Percentiles rank a stretch among this genome's conserved stretches.
Evolutionary conservation across 164 flowering plant genomes (phyloP).

Genomic region (Amborella trichopoda): DNA sequence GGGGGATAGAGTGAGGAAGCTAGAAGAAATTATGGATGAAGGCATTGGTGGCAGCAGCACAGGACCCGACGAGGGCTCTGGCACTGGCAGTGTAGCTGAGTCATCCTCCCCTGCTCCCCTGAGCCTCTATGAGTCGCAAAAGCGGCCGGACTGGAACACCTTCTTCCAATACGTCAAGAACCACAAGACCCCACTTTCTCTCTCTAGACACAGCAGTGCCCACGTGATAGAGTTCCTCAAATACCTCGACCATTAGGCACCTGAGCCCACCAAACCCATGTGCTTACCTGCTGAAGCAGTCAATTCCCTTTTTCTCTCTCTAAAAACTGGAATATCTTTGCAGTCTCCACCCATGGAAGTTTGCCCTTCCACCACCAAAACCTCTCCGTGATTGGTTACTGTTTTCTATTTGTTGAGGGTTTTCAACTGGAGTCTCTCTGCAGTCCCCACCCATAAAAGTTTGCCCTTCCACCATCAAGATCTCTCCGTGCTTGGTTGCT

Average conservation of each 20-base stretch:
- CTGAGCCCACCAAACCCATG: constrained; percentile 29
- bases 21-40: background rate
- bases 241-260: constrained; percentile 29
- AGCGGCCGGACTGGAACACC: constrained; percentile 32
- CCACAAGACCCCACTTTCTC: constrained; percentile 21
- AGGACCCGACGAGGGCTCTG: background rate
- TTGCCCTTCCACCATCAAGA: too few relatives aligned
- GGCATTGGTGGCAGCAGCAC: constrained; percentile 1
- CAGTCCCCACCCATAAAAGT: too few relatives aligned
- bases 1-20: background rate
- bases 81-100: constrained; percentile 1
- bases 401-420: too few relatives aligned
- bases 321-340: too few relatives aligned
- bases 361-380: too few relatives aligned
- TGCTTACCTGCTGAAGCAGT: constrained; percentile 24
- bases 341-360: too few relatives aligned
- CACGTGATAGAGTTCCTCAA: constrained; percentile 28
- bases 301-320: too few relatives aligned
- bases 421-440: too few relatives aligned
- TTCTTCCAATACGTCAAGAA: constrained; percentile 29
- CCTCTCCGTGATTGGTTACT: too few relatives aligned
- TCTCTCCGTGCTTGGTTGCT: too few relatives aligned
- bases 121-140: constrained; percentile 37
- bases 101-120: constrained; percentile 12
- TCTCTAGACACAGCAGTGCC: constrained; percentile 19